A percentile compares a stretch with the other conserved stretches of the same genome.
Conservation (phyloP, 306 rosid genomes). For the Senna tora region DNA sequence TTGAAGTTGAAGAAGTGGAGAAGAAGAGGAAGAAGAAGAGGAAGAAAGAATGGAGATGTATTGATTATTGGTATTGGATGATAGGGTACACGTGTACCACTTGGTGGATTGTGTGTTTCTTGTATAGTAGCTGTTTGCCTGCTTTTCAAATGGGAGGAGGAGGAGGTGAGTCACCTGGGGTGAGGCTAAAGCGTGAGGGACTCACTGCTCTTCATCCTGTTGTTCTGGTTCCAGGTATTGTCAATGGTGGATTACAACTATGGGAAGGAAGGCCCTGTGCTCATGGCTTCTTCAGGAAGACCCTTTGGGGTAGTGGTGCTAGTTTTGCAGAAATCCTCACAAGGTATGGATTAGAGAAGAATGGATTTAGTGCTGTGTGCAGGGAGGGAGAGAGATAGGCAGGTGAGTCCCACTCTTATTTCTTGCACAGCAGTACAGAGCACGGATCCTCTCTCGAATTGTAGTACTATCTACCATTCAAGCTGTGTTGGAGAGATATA, state of each 20-base stretch:
- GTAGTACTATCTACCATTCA: no score
- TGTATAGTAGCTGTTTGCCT: conserved; percentile 49
- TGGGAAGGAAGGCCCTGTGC: conserved; percentile 89
- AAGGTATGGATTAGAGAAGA: no score
- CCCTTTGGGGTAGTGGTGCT: conserved; percentile 75
- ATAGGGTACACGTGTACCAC: conserved; percentile 62
- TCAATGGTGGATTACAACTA: conserved; percentile 69
- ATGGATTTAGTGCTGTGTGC: no score
- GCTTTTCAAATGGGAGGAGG: conserved; percentile 42
- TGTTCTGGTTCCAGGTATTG: conserved; percentile 61
- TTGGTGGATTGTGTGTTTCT: conserved; percentile 73
- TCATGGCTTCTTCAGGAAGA: conserved; percentile 60
- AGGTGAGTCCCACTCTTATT: no score
- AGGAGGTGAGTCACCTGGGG: conserved; percentile 58
- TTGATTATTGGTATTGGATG: conserved; percentile 63
- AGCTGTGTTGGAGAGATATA: no score
- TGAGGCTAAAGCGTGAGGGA: conserved; percentile 59
- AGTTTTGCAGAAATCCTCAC: conserved; percentile 63
- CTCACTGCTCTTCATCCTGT: conserved; percentile 59
- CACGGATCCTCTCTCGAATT: no score
- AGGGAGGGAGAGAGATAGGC: no score
- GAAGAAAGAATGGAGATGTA: conserved; percentile 53
- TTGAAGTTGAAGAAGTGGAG: conserved; percentile 27
- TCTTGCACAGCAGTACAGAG: no score
- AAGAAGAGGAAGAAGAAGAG: conserved; percentile 35